Percentiles rank a stretch among this genome's conserved stretches.
These are phyloP conservation scores for Colletotrichum spaethianum DNA, from an alignment of 2,329 filamentous ascomycete species.

Conservation along the genomic window DNA sequence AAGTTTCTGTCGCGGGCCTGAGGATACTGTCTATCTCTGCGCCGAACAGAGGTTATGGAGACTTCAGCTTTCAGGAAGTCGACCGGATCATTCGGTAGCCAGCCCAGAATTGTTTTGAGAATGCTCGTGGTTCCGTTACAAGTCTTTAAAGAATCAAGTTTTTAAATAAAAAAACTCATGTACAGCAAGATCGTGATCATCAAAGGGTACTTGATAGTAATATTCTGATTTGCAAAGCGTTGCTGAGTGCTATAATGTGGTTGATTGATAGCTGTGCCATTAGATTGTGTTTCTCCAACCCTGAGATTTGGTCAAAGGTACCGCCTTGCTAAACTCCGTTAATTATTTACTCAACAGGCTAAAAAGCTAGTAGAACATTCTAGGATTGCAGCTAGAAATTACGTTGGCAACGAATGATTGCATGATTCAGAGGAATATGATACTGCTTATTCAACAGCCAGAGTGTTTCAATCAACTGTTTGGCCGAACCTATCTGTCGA, in stretches of 20 bases:
- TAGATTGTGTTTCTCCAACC: too few relatives aligned
- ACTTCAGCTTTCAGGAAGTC: slow-evolving; percentile 49
- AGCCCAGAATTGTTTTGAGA: slow-evolving; percentile 1
- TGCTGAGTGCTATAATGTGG: too few relatives aligned
- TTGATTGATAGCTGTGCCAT: too few relatives aligned
- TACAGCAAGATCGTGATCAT: not conserved
- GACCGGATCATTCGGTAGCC: not conserved
- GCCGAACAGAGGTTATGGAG: slow-evolving; percentile 62
- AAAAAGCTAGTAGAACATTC: too few relatives aligned
- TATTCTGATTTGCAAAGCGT: too few relatives aligned
- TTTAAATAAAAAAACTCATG: not conserved
- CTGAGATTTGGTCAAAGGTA: too few relatives aligned
- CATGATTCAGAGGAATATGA: too few relatives aligned
- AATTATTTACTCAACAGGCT: too few relatives aligned
- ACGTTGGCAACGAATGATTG: too few relatives aligned
- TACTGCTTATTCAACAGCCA: not conserved
- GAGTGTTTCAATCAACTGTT: not conserved
- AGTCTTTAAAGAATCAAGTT: not conserved
- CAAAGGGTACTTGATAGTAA: too few relatives aligned
- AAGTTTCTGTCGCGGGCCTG: slow-evolving; percentile 60
- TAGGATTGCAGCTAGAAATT: too few relatives aligned
- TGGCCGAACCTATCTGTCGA: slow-evolving; percentile 6
- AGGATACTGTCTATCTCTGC: slow-evolving; percentile 62
- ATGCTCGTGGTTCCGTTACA: not conserved
- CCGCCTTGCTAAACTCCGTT: too few relatives aligned